Evolutionary conservation across 202 grass and related monocot genomes (phyloP).

Genomic region (Digitaria exilis): DNA sequence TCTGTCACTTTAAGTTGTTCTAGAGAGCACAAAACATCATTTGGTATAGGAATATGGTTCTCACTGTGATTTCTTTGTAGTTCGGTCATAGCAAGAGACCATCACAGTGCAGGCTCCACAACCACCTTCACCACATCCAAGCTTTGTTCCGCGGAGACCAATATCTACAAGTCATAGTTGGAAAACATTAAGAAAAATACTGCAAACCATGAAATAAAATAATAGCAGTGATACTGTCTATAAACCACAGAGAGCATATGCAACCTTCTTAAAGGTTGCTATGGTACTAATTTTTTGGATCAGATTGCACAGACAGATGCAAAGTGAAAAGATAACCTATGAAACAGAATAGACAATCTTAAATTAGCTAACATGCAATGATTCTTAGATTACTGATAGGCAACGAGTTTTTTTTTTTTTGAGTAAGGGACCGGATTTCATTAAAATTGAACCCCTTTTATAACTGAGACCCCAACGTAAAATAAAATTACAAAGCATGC

Average conservation of each 20-base stretch:
- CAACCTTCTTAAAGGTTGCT: neutral
- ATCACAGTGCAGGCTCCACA: conserved; percentile 99
- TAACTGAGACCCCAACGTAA: no score
- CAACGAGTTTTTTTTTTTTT: no score
- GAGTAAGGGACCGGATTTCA: no score
- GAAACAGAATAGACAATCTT: neutral
- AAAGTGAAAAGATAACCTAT: neutral
- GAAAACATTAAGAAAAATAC: conserved; percentile 28
- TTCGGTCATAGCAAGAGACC: conserved; percentile 70
- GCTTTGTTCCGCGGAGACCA: conserved; percentile 86
- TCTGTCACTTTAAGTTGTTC: neutral
- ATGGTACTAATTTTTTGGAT: neutral
- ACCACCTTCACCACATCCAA: conserved; percentile 97
- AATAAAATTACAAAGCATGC: no score
- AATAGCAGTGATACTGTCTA: neutral
- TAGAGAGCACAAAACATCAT: conserved; percentile 14
- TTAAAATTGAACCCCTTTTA: no score
- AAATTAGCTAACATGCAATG: neutral
- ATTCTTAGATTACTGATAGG: neutral
- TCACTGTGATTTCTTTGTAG: conserved; percentile 75
- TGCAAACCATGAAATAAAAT: neutral
- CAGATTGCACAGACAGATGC: neutral
- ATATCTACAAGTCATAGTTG: conserved; percentile 58
- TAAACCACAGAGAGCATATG: neutral
- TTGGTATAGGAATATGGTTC: conserved; percentile 44